Evolutionary conservation across 2,329 filamentous ascomycete genomes (phyloP).

Genomic region (Lecanicillium sp.): DNA sequence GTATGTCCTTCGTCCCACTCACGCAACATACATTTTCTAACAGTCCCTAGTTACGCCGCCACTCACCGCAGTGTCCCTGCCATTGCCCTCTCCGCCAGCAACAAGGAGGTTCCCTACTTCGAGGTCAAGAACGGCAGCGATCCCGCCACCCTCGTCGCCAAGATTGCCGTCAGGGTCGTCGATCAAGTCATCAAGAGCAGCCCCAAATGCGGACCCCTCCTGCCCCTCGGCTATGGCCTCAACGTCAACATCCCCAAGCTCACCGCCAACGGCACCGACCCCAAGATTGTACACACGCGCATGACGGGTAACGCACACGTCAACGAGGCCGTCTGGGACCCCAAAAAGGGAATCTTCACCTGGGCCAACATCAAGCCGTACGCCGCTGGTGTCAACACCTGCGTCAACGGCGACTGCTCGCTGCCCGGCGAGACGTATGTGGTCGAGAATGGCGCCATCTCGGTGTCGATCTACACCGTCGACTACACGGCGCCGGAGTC

Average conservation of each 20-base stretch:
- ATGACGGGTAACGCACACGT: slow-evolving; percentile 43
- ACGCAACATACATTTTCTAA: not conserved
- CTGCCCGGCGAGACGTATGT: slow-evolving; percentile 46
- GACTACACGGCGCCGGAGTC: slow-evolving; percentile 42
- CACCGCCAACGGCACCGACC: slow-evolving; percentile 32
- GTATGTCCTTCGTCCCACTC: slow-evolving; percentile 14
- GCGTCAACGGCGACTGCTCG: slow-evolving; percentile 45
- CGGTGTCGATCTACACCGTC: slow-evolving; percentile 42
- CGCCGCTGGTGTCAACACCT: slow-evolving; percentile 38
- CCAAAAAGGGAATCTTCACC: slow-evolving; percentile 36
- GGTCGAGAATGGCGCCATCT: slow-evolving; percentile 35
- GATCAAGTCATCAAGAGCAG: slow-evolving; percentile 37
- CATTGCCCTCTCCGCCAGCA: slow-evolving; percentile 42
- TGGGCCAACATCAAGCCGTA: slow-evolving; percentile 33
- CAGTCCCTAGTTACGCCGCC: slow-evolving; percentile 37
- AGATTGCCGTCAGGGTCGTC: slow-evolving; percentile 38
- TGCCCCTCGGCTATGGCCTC: slow-evolving; percentile 46
- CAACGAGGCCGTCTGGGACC: slow-evolving; percentile 39
- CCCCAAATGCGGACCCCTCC: slow-evolving; percentile 23
- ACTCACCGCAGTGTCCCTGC: slow-evolving; percentile 43
- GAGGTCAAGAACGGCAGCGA: slow-evolving; percentile 34
- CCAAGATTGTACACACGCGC: slow-evolving; percentile 40
- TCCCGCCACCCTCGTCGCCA: slow-evolving; percentile 37
- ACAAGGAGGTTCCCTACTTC: slow-evolving; percentile 36
- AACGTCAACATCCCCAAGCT: slow-evolving; percentile 45